A percentile compares a stretch with the other conserved stretches of the same genome.
phyloP scores from a whole-genome alignment of 2,329 filamentous ascomycete genomes.

The Penicillium sp. region DNA sequence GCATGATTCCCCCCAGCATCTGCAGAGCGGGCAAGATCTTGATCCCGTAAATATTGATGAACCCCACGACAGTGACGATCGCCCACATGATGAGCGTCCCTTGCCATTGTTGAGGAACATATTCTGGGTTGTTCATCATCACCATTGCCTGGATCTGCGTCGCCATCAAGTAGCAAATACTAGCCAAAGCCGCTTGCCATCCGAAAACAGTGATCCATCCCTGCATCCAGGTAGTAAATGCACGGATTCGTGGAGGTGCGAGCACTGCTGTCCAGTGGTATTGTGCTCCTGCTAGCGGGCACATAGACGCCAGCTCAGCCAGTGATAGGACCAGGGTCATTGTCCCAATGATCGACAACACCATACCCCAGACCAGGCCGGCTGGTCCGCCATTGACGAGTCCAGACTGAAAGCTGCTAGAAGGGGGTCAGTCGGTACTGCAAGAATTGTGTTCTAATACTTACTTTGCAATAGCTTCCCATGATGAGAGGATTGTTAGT shows the following conservation, averaged over 20 bases:
- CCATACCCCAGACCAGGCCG: slow-evolving; percentile 26
- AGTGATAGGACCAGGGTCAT: slow-evolving; percentile 31
- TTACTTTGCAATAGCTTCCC: slow-evolving; percentile 16
- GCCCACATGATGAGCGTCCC: slow-evolving; percentile 41
- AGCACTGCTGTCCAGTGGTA: slow-evolving; percentile 45
- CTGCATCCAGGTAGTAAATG: slow-evolving; percentile 34
- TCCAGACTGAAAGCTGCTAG: slow-evolving; percentile 16
- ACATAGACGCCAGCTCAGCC: slow-evolving; percentile 43
- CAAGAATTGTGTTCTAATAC: background rate
- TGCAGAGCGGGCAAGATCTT: slow-evolving; percentile 32
- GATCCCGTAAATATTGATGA: slow-evolving; percentile 36
- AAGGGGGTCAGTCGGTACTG: background rate
- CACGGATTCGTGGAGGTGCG: slow-evolving; percentile 28
- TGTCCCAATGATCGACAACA: slow-evolving; percentile 26
- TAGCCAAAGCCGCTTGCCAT: slow-evolving; percentile 39
- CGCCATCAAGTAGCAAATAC: slow-evolving; percentile 32
- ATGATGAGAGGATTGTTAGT: slow-evolving; percentile 15
- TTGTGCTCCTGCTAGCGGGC: slow-evolving; percentile 44
- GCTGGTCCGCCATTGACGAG: slow-evolving; percentile 26
- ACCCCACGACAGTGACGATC: slow-evolving; percentile 29
- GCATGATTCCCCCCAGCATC: slow-evolving; percentile 27
- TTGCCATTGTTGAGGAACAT: slow-evolving; percentile 41
- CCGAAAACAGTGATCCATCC: slow-evolving; percentile 40
- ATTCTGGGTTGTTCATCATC: slow-evolving; percentile 31
- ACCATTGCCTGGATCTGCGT: slow-evolving; percentile 33